phyloP scores from a whole-genome alignment of 768 basidiomycete species.

The Suillus fuscotomentosus region DNA sequence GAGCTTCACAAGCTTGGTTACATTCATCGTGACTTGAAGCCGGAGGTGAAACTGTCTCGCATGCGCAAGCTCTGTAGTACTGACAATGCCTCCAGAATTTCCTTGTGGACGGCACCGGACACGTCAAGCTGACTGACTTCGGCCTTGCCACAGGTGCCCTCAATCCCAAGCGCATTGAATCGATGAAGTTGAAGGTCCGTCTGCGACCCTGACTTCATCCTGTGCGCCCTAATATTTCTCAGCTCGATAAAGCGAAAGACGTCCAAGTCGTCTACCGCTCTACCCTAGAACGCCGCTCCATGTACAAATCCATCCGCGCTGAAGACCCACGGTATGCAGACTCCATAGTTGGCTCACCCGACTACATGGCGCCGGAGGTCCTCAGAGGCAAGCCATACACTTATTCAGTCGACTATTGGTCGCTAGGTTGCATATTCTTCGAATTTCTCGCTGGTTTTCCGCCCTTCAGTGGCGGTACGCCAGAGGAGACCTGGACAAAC shows the following conservation, averaged over 20 bases:
- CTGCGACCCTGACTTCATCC: not conserved
- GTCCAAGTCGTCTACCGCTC: conserved; percentile 86
- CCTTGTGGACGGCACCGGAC: conserved; percentile 91
- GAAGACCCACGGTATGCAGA: conserved; percentile 94
- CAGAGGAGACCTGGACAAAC: conserved; percentile 99
- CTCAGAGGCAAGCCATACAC: conserved; percentile 93
- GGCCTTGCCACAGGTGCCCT: conserved; percentile 95
- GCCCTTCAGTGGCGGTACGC: conserved; percentile 92
- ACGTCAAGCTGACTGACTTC: conserved; percentile 98
- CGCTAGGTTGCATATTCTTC: conserved; percentile 95
- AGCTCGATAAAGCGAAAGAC: conserved; percentile 98
- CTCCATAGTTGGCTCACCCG: conserved; percentile 96
- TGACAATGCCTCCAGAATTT: conserved; percentile 67
- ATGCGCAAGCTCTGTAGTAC: not conserved
- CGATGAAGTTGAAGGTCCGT: conserved; percentile 84
- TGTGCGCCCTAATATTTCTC: conserved; percentile 11
- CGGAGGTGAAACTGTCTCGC: conserved; percentile 63
- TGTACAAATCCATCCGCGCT: conserved; percentile 89
- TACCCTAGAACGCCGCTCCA: conserved; percentile 90
- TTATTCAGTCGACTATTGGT: conserved; percentile 98
- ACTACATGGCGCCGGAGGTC: conserved; percentile 98
- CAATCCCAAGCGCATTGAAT: conserved; percentile 93
- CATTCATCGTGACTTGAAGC: conserved; percentile 97
- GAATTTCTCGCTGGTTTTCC: conserved; percentile 97
- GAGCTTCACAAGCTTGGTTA: conserved; percentile 98